phyloP scores from a whole-genome alignment of 1,139 yeast genomes.

The Komagataea norvegica region DNA sequence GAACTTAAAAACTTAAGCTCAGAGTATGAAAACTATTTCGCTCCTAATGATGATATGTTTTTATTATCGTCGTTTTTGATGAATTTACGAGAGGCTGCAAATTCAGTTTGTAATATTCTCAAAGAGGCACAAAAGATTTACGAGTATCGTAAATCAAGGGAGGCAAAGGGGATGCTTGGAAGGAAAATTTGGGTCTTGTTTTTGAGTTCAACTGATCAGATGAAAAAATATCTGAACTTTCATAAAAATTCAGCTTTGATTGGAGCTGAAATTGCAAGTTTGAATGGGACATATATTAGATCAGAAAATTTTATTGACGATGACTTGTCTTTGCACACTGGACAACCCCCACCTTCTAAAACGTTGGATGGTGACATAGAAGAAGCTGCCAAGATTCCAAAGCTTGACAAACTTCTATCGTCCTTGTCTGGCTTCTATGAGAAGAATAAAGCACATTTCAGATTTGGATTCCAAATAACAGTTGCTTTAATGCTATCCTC shows the following conservation, averaged over 20 bases:
- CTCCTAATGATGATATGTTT: conserved; percentile 46
- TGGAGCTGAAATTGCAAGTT: conserved; percentile 31
- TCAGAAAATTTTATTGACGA: conserved; percentile 9
- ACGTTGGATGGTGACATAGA: conserved; percentile 7
- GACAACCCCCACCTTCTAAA: neutral
- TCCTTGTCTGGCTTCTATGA: conserved; percentile 21
- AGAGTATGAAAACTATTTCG: conserved; percentile 27
- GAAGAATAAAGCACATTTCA: conserved; percentile 32
- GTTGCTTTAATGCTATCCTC: conserved; percentile 41
- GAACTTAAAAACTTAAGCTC: conserved; percentile 28
- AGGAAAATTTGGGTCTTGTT: conserved; percentile 43
- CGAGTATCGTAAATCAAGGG: conserved; percentile 30
- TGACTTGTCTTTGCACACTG: neutral
- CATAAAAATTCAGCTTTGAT: conserved; percentile 22
- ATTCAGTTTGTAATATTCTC: conserved; percentile 31
- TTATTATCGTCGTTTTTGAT: conserved; percentile 43
- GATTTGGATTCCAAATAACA: conserved; percentile 42
- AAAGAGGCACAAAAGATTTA: conserved; percentile 31
- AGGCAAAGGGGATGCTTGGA: conserved; percentile 32
- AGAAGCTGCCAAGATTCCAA: neutral
- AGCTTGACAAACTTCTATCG: conserved; percentile 2
- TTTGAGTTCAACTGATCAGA: conserved; percentile 30
- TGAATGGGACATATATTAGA: conserved; percentile 28
- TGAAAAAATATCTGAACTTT: conserved; percentile 35
- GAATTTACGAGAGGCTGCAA: conserved; percentile 40